phyloP scores from a whole-genome alignment of 441 rosid genomes.

The Daphne laureola region DNA sequence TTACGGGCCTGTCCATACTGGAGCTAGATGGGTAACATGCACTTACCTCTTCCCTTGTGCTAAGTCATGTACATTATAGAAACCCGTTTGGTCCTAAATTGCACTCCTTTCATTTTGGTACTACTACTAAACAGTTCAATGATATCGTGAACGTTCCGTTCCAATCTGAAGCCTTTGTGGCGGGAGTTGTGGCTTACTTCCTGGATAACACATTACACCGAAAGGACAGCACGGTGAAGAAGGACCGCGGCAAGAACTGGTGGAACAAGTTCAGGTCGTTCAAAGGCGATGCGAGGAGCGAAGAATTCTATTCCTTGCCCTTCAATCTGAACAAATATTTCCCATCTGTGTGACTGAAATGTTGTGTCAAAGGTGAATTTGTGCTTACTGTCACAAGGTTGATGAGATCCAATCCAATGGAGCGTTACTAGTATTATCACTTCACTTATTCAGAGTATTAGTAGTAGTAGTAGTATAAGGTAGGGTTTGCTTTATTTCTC shows the following conservation, averaged over 20 bases:
- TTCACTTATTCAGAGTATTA: conserved; percentile 9
- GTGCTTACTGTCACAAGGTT: background rate
- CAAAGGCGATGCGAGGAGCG: conserved; percentile 66
- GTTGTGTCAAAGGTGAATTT: conserved; percentile 6
- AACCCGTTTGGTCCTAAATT: background rate
- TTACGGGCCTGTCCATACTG: conserved; percentile 81
- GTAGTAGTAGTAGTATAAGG: conserved; percentile 24
- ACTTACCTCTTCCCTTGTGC: background rate
- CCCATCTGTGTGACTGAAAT: conserved; percentile 62
- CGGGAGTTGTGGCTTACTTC: conserved; percentile 74
- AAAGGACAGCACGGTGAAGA: conserved; percentile 47
- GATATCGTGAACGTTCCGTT: conserved; percentile 86
- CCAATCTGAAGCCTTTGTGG: conserved; percentile 86
- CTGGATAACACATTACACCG: conserved; percentile 70
- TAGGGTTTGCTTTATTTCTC: conserved; percentile 16
- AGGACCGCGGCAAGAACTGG: conserved; percentile 97
- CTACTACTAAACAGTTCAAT: conserved; percentile 53
- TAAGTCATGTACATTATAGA: background rate
- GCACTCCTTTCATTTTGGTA: conserved; percentile 1
- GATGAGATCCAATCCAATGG: too few species aligned
- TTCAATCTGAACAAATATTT: conserved; percentile 86
- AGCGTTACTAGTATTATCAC: conserved; percentile 3
- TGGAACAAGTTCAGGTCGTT: conserved; percentile 81
- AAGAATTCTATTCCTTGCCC: conserved; percentile 89
- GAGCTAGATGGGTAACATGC: conserved; percentile 70